A percentile compares a stretch with the other conserved stretches of the same genome.
Evolutionary conservation across 371 early-diverging fungal genomes (phyloP).

Genomic region (Syncephalis plumigaleata): DNA sequence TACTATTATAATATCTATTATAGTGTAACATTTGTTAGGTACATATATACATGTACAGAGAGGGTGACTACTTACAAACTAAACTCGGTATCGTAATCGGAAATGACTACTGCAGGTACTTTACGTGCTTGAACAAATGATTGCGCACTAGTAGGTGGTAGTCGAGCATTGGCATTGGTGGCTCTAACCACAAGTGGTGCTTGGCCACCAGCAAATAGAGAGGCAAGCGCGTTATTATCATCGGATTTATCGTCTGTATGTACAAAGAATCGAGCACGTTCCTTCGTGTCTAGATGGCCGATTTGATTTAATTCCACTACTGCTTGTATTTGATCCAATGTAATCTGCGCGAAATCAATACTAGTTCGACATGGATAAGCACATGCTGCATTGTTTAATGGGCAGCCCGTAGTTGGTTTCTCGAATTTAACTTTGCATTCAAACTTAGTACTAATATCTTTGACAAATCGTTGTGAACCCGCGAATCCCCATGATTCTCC

Average conservation of each 20-base stretch:
- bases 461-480: slow-evolving; percentile 64
- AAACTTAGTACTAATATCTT: slow-evolving; percentile 39
- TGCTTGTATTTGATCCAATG: slow-evolving; percentile 38
- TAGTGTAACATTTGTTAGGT: slow-evolving; percentile 10
- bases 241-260: slow-evolving; percentile 22
- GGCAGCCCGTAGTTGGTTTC: slow-evolving; percentile 2
- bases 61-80: slow-evolving; percentile 18
- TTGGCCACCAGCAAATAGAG: slow-evolving; percentile 8
- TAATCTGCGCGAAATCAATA: slow-evolving; percentile 38
- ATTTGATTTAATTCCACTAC: slow-evolving; percentile 32
- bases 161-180: slow-evolving; percentile 16
- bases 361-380: slow-evolving; percentile 37
- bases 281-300: slow-evolving; percentile 5
- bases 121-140: slow-evolving; percentile 37
- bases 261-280: slow-evolving; percentile 12
- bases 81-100: slow-evolving; percentile 31
- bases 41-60: background rate
- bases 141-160: slow-evolving; percentile 66
- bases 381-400: too few relatives aligned
- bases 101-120: slow-evolving; percentile 42
- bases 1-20: slow-evolving; percentile 38
- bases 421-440: slow-evolving; percentile 28
- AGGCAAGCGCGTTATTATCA: too few relatives aligned
- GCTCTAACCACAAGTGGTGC: background rate
- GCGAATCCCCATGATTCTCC: slow-evolving; percentile 62